Evolutionary conservation across 164 flowering plant genomes (phyloP).

Genomic region (Platanus orientalis): DNA sequence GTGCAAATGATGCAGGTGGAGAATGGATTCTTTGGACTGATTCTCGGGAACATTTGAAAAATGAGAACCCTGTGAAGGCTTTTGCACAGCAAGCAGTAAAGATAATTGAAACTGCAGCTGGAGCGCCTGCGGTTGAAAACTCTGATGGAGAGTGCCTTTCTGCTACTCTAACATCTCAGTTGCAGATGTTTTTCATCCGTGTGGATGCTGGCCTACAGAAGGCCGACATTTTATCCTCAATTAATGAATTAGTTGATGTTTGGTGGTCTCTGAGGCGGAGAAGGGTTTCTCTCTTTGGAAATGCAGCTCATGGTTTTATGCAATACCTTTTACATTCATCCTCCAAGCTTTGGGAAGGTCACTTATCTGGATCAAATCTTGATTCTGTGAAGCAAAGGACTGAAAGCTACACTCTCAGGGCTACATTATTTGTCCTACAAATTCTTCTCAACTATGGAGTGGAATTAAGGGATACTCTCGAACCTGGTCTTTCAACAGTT

Average conservation of each 20-base stretch:
- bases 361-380: constrained; percentile 27
- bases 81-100: constrained; percentile 55
- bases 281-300: constrained; percentile 81
- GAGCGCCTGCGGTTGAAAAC: constrained; percentile 65
- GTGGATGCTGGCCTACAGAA: constrained; percentile 36
- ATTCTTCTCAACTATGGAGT: constrained; percentile 86
- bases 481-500: constrained; percentile 64
- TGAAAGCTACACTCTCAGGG: constrained; percentile 60
- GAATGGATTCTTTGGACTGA: constrained; percentile 25
- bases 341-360: constrained; percentile 32
- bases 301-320: constrained; percentile 79
- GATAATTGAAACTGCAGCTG: constrained; percentile 68
- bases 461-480: constrained; percentile 79
- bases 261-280: constrained; percentile 84
- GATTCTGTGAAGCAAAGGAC: constrained; percentile 46
- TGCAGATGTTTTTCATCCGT: constrained; percentile 36
- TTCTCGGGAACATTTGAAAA: constrained; percentile 24
- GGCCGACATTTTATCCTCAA: constrained; percentile 24
- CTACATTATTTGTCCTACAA: constrained; percentile 69
- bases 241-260: constrained; percentile 51
- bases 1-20: constrained; percentile 21
- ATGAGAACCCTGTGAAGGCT: constrained; percentile 24
- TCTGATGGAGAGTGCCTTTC: constrained; percentile 43
- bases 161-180: constrained; percentile 51
- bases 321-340: constrained; percentile 73